Base-by-base conservation (phyloP, 2,329 filamentous ascomycete species). In the Talaromyces rugulosus region DNA sequence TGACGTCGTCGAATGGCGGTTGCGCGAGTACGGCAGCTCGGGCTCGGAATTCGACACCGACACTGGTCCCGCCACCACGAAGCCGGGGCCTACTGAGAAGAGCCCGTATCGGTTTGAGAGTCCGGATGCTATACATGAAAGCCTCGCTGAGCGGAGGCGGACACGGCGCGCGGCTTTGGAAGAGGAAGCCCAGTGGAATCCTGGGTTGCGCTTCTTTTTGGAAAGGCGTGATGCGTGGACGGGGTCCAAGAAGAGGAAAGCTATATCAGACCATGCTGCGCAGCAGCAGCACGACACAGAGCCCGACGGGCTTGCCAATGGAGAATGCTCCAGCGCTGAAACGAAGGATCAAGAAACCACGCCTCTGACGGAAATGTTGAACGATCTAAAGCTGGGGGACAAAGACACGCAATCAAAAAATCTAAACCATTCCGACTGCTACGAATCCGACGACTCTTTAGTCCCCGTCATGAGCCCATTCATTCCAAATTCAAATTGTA, bases 151-250 rank as follows among this genome's bases (percentile, higher is more conserved):
- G 52, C 82, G 83, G 61, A 83, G 82, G 63, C 80, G 85, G 40
- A 83, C 81, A 64, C 81, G 85, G 50, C 81, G 87, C 60, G 83
- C 81, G 67, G 83, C 81, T 56, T 72, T 85, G 56, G 83, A 85
- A 64, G 85, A 87, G 61, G 89, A 91, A 77, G 84, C 87, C 77
- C 74, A 80, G 33, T 96, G 90, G 88, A 98, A 97, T 69, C 81
- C 88, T 42, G 94, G 94, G 0, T 74, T 97, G 61, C 84, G 87
- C n/a, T 89, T 89, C 72, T 98, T 91, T 76, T 85, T 88, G 63
- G 85, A 88, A 33, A 82, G 91, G 62, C 84, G 93, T 56, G 87
- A 96, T 76, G 87, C 87, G 6, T 98, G 94, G 94, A 94, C 92
- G 0, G 89, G 90, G 34, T 93, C 92, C 34, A 71, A 71, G 28